Conservation (phyloP, 2,329 filamentous ascomycete genomes). For the Botrytis elliptica region DNA sequence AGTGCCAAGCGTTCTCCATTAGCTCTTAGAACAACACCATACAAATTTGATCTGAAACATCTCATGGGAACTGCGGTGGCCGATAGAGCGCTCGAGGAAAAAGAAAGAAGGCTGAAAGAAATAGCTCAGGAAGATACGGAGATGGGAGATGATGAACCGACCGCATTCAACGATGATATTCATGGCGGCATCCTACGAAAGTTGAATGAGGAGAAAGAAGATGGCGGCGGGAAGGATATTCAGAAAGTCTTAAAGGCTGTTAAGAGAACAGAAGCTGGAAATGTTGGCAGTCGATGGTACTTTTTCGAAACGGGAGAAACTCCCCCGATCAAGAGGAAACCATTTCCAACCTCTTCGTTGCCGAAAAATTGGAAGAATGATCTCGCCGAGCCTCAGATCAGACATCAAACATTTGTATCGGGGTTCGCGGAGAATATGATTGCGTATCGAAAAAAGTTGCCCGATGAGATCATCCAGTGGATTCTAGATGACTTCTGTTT, state of each 20-base stretch:
- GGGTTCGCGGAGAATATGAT: constrained; percentile 60
- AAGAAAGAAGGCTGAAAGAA: constrained; percentile 44
- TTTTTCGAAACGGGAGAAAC: constrained; percentile 49
- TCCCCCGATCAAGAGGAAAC: constrained; percentile 25
- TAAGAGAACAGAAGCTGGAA: constrained; percentile 58
- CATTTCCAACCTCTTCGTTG: constrained; percentile 32
- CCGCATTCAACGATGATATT: background rate
- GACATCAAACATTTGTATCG: constrained; percentile 60
- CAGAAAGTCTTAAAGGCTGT: constrained; percentile 56
- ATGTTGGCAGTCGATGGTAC: constrained; percentile 52
- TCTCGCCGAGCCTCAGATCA: constrained; percentile 48
- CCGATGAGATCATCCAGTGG: constrained; percentile 67
- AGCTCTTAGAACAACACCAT: constrained; percentile 46
- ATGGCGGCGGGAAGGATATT: constrained; percentile 39
- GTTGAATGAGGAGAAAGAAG: constrained; percentile 36
- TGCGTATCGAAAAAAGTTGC: constrained; percentile 46
- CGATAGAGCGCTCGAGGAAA: constrained; percentile 60
- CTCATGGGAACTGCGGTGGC: constrained; percentile 59
- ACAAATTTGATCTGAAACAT: constrained; percentile 63
- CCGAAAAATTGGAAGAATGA: constrained; percentile 30
- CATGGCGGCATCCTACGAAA: constrained; percentile 17
- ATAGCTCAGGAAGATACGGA: constrained; percentile 24
- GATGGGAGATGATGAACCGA: constrained; percentile 6
- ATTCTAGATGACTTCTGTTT: constrained; percentile 58
- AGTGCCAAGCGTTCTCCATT: constrained; percentile 50